These are phyloP conservation scores for Favolaschia claudopus DNA, from an alignment of 768 basidiomycete genomes.

Conservation along the genomic window DNA sequence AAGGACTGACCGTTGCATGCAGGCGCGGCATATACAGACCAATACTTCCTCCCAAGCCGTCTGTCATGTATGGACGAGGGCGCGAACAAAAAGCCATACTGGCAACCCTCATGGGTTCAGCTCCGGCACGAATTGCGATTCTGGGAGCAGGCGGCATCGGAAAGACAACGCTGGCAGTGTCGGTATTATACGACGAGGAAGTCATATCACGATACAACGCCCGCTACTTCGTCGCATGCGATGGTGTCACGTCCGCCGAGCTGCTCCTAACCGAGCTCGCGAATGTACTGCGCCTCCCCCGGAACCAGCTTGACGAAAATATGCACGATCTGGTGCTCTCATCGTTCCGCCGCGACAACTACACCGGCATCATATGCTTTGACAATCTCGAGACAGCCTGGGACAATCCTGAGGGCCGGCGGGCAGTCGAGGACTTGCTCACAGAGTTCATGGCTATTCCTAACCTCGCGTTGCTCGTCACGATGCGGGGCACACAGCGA, in stretches of 20 bases:
- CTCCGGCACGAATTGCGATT: constrained; percentile 21
- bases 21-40: constrained; percentile 6
- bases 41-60: constrained; percentile 23
- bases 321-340: constrained; percentile 26
- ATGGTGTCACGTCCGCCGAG: constrained; percentile 27
- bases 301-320: constrained; percentile 26
- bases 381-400: constrained; percentile 28
- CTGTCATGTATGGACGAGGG: constrained; percentile 23
- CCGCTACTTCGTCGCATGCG: constrained; percentile 27
- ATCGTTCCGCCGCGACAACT: constrained; percentile 7
- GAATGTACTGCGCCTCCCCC: constrained; percentile 25
- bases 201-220: constrained; percentile 19
- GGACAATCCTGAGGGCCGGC: constrained; percentile 17
- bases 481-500: constrained; percentile 27
- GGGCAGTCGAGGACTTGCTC: constrained; percentile 22
- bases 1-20: background rate
- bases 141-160: constrained; percentile 26
- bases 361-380: constrained; percentile 15
- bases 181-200: constrained; percentile 16
- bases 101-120: constrained; percentile 1
- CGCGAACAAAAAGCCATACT: constrained; percentile 20
- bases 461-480: constrained; percentile 16
- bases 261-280: constrained; percentile 29
- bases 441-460: constrained; percentile 20
- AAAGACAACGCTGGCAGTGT: constrained; percentile 20